Conservation (phyloP, 2,329 filamentous ascomycete genomes). For the Trichoderma koningii region DNA sequence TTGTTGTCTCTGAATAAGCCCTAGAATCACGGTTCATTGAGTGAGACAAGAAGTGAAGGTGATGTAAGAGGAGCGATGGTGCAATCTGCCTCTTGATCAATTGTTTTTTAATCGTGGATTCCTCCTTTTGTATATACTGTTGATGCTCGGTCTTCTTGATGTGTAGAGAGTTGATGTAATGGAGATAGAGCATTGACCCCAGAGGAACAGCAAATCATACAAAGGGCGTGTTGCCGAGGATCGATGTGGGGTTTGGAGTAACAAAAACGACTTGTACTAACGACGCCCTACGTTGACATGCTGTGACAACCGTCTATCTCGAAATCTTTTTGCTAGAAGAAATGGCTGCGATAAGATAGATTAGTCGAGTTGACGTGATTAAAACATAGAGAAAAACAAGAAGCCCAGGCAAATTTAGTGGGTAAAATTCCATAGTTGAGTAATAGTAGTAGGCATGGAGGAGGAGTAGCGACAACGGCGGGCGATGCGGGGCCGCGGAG, state of each 20-base stretch:
- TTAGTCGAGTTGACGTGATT: slow-evolving; percentile 6
- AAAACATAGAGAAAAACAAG: not conserved
- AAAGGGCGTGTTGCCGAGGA: not conserved
- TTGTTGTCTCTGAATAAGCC: slow-evolving; percentile 1
- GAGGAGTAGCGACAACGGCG: slow-evolving; percentile 20
- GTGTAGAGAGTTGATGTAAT: no score
- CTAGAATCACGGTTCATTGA: not conserved
- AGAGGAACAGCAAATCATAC: no score
- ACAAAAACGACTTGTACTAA: not conserved
- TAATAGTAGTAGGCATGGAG: not conserved
- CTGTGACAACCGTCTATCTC: no score
- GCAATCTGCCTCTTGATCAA: not conserved
- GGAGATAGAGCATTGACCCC: not conserved
- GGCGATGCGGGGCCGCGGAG: slow-evolving; percentile 3
- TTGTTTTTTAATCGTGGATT: not conserved
- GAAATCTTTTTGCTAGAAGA: not conserved
- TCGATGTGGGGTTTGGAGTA: not conserved
- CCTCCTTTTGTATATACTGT: not conserved
- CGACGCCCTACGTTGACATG: not conserved
- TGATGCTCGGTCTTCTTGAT: not conserved
- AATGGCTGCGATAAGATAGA: not conserved
- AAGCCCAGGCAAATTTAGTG: not conserved
- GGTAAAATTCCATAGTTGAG: not conserved
- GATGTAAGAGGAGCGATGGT: not conserved
- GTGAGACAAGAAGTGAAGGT: not conserved